Conservation (phyloP, 148 eudicot genomes). For the Fagopyrum tataricum region DNA sequence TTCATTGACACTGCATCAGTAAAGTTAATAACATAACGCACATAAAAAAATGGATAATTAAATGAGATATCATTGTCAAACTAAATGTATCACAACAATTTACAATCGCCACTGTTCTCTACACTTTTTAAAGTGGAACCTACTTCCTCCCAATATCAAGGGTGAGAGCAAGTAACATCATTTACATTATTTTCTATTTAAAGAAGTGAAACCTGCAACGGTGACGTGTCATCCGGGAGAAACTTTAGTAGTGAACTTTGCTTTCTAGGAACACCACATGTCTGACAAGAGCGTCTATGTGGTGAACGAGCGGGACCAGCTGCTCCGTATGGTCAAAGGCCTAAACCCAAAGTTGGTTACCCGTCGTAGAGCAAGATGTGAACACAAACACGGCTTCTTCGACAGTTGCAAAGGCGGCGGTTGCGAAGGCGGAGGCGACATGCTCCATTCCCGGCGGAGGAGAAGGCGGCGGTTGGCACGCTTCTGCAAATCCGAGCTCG, state of each 20-base stretch:
- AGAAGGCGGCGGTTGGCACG: no score
- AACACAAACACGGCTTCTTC: slow-evolving; percentile 94
- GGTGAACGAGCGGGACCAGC: slow-evolving; percentile 64
- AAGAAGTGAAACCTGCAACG: slow-evolving; percentile 40
- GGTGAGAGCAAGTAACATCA: no score
- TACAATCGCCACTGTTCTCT: not conserved
- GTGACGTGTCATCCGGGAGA: slow-evolving; percentile 43
- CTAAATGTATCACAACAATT: not conserved
- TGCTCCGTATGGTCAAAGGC: slow-evolving; percentile 79
- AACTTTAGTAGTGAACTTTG: slow-evolving; percentile 72
- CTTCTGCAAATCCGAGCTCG: no score
- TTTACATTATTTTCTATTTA: no score
- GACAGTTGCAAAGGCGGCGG: no score
- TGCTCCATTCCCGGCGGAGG: no score
- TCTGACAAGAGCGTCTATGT: slow-evolving; percentile 98
- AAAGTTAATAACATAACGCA: not conserved
- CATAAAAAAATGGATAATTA: not conserved
- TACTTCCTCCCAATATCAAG: no score
- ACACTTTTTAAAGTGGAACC: slow-evolving; percentile 1
- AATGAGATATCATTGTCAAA: slow-evolving; percentile 2
- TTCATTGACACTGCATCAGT: slow-evolving; percentile 51
- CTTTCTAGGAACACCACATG: slow-evolving; percentile 92
- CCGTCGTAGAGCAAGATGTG: slow-evolving; percentile 85
- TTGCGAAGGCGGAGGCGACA: no score
- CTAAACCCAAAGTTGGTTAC: slow-evolving; percentile 75